These are phyloP conservation scores for Grosmannia serpens DNA, from an alignment of 2,329 filamentous ascomycete species.

Conservation along the genomic window DNA sequence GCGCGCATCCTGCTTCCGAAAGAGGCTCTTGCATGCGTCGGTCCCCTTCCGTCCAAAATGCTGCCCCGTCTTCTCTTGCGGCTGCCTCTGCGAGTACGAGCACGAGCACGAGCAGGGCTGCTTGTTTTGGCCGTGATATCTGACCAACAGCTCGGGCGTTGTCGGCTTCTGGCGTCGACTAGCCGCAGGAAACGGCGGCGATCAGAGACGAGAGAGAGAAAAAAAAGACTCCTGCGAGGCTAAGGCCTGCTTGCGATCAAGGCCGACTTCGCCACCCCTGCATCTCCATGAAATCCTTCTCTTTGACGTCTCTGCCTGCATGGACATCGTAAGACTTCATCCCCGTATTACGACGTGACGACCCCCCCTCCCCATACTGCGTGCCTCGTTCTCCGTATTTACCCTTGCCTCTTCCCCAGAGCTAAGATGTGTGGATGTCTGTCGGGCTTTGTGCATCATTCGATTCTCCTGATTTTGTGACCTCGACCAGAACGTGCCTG, in stretches of 20 bases:
- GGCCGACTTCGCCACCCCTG: neutral
- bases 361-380: neutral
- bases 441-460: neutral
- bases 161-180: neutral
- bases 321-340: slow-evolving; percentile 1
- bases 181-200: neutral
- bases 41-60: too few relatives aligned
- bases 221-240: neutral
- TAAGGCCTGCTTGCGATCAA: neutral
- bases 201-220: neutral
- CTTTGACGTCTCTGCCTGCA: neutral
- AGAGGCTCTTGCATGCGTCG: too few relatives aligned
- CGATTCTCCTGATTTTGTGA: neutral
- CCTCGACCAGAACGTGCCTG: neutral
- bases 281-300: neutral
- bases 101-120: too few relatives aligned
- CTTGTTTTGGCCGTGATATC: neutral
- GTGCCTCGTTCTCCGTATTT: neutral
- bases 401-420: neutral
- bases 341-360: neutral
- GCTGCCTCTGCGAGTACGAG: too few relatives aligned
- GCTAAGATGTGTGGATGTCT: neutral
- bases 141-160: neutral
- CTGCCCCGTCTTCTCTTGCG: too few relatives aligned
- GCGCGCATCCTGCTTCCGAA: too few relatives aligned